Percentiles rank a stretch among this genome's conserved stretches.
Conservation (phyloP, 495 filamentous ascomycete species). For the Neurospora sp. region DNA sequence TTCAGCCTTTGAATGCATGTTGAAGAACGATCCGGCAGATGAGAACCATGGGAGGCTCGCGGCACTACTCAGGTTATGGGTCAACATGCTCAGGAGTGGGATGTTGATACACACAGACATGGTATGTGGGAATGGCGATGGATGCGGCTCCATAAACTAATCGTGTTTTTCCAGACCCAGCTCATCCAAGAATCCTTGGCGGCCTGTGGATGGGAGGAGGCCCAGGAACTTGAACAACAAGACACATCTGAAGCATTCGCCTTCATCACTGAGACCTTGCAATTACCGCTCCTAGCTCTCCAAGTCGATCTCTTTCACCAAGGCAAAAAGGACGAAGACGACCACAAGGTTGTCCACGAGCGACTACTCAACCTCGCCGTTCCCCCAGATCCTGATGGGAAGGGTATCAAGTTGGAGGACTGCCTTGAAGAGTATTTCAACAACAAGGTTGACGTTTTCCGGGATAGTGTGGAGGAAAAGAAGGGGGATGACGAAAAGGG, state of each 20-base stretch:
- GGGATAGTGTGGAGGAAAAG: slow-evolving; percentile 52
- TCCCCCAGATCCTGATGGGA: slow-evolving; percentile 51
- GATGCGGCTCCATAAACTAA: slow-evolving; percentile 20
- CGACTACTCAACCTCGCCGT: slow-evolving; percentile 85
- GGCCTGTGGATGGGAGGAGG: slow-evolving; percentile 88
- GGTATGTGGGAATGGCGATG: slow-evolving; percentile 39
- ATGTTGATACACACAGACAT: slow-evolving; percentile 78
- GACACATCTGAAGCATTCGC: slow-evolving; percentile 93
- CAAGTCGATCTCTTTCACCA: slow-evolving; percentile 94
- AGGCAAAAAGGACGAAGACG: slow-evolving; percentile 71
- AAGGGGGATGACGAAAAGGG: slow-evolving; percentile 23
- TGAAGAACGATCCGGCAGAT: slow-evolving; percentile 50
- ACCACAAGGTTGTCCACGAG: slow-evolving; percentile 92
- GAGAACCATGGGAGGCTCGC: slow-evolving; percentile 63
- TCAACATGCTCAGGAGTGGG: slow-evolving; percentile 80
- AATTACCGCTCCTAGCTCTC: slow-evolving; percentile 78
- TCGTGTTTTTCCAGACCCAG: slow-evolving; percentile 47
- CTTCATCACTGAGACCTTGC: slow-evolving; percentile 82
- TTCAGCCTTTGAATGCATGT: slow-evolving; percentile 82
- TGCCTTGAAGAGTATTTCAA: slow-evolving; percentile 94
- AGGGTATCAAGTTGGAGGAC: slow-evolving; percentile 68
- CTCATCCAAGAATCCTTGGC: slow-evolving; percentile 73
- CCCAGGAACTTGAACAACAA: slow-evolving; percentile 65
- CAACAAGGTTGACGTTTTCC: slow-evolving; percentile 80
- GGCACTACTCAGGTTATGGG: slow-evolving; percentile 73